Percentiles rank a stretch among this genome's conserved stretches.
Evolutionary conservation across 768 basidiomycete species (phyloP).

Genomic region (Tubosaeta sp.): DNA sequence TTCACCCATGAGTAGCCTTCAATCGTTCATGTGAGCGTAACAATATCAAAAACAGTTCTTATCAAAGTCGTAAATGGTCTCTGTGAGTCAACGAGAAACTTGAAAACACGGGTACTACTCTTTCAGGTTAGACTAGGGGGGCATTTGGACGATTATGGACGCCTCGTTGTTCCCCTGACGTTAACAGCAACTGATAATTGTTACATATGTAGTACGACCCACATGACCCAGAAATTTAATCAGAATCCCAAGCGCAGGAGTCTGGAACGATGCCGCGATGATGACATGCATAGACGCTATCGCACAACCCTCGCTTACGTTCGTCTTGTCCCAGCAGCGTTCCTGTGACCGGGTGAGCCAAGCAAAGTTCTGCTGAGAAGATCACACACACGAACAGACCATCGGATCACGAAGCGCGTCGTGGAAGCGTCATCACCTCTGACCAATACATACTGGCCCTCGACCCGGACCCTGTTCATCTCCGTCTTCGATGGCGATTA

Average conservation of each 20-base stretch:
- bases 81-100: background rate
- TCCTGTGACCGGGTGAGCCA: no score
- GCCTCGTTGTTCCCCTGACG: background rate
- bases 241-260: background rate
- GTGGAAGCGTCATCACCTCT: background rate
- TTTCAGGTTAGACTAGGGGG: background rate
- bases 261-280: background rate
- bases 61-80: background rate
- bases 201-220: background rate
- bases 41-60: background rate
- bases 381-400: background rate
- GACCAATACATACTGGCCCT: background rate
- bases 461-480: background rate
- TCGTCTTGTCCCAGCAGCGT: background rate
- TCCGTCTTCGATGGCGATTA: slow-evolving; percentile 22
- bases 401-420: no score
- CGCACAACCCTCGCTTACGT: background rate
- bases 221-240: background rate
- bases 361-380: background rate
- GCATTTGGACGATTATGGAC: background rate
- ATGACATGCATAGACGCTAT: background rate
- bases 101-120: background rate
- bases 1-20: background rate
- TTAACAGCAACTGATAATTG: background rate
- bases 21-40: no score